A percentile compares a stretch with the other conserved stretches of the same genome.
These are phyloP conservation scores for Detonula confervacea DNA, from an alignment of 352 stramenopile genomes.

Conservation along the genomic window DNA sequence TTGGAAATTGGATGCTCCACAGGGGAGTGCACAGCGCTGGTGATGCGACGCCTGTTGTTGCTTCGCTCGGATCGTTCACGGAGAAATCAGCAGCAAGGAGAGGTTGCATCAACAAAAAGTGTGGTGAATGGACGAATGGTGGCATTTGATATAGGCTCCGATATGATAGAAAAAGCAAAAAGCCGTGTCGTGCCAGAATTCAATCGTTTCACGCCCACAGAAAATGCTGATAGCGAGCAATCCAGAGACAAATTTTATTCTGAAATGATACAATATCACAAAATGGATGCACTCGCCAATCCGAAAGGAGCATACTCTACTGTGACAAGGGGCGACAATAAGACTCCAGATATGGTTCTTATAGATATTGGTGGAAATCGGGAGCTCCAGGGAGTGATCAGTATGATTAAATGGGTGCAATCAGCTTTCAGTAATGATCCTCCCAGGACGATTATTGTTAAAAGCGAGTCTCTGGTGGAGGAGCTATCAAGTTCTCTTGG, in stretches of 20 bases:
- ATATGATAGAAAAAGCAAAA: conserved; percentile 72
- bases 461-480: conserved; percentile 73
- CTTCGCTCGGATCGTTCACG: conserved; percentile 1
- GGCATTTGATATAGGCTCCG: conserved; percentile 74
- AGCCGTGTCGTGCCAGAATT: conserved; percentile 29
- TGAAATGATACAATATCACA: conserved; percentile 38
- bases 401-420: conserved; percentile 77
- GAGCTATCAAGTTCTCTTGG: conserved; percentile 22
- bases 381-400: conserved; percentile 61
- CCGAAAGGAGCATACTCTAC: conserved; percentile 60
- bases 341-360: conserved; percentile 58
- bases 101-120: conserved; percentile 11
- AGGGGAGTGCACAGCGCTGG: conserved; percentile 62
- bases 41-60: conserved; percentile 51
- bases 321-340: conserved; percentile 16
- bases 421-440: conserved; percentile 37
- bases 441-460: conserved; percentile 71
- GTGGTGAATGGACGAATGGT: conserved; percentile 53
- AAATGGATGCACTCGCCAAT: conserved; percentile 70
- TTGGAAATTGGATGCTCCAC: conserved; percentile 85
- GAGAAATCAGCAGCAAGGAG: neutral
- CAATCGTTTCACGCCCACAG: neutral
- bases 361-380: conserved; percentile 86
- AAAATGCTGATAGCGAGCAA: conserved; percentile 22
- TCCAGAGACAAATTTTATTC: conserved; percentile 31